A percentile compares a stretch with the other conserved stretches of the same genome.
Conservation (phyloP, 176 grass and related monocot species). For the Triticum aestivum region DNA sequence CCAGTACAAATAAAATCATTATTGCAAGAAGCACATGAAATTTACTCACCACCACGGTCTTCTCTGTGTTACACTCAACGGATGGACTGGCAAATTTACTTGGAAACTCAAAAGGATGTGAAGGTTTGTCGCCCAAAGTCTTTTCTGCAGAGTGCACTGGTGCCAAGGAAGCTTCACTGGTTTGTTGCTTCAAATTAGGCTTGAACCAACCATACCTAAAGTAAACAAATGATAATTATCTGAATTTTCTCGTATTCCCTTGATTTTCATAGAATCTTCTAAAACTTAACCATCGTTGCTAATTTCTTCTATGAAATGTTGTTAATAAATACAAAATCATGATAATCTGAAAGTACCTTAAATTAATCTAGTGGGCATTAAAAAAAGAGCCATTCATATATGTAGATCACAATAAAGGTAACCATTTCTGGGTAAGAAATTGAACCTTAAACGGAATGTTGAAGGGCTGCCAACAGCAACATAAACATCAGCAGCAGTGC, state of each 20-base stretch:
- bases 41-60: constrained; percentile 40
- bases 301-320: neutral
- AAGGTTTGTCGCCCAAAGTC: constrained; percentile 14
- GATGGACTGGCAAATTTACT: constrained; percentile 37
- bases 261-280: neutral
- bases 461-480: constrained; percentile 62
- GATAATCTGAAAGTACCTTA: neutral
- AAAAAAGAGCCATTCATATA: neutral
- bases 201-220: constrained; percentile 91
- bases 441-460: constrained; percentile 83
- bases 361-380: neutral
- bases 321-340: neutral
- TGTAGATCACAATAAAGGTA: neutral
- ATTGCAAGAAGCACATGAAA: neutral
- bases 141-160: constrained; percentile 31
- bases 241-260: neutral
- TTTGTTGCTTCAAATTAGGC: constrained; percentile 36
- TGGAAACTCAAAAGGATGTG: constrained; percentile 31
- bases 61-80: constrained; percentile 13
- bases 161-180: constrained; percentile 7
- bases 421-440: constrained; percentile 1
- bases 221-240: constrained; percentile 13
- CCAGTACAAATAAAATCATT: constrained; percentile 4
- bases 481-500: constrained; percentile 77
- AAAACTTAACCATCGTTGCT: neutral